These are phyloP conservation scores for Vitis hybrid DNA, from an alignment of 177 flowering plant species.

Conservation along the genomic window DNA sequence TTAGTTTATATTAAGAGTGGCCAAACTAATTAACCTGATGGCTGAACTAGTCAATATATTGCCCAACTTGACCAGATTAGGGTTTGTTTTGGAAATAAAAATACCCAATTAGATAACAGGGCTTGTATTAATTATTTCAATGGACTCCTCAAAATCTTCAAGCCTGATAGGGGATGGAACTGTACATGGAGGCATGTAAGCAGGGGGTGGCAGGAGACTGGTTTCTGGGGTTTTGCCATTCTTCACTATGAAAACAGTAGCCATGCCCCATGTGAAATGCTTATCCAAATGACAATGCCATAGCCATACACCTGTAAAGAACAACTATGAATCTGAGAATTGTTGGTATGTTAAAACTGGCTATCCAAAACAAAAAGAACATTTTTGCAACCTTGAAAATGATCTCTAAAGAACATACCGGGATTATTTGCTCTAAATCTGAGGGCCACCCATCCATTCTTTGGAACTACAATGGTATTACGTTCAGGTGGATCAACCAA, in stretches of 20 bases:
- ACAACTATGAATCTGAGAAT: background rate
- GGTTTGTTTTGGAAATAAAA: too few species aligned
- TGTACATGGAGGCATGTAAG: background rate
- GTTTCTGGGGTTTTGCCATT: background rate
- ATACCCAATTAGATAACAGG: too few species aligned
- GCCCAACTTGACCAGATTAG: too few species aligned
- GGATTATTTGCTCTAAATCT: constrained; percentile 1
- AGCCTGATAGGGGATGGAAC: too few species aligned
- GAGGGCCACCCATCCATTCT: constrained; percentile 2
- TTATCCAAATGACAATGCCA: constrained; percentile 2
- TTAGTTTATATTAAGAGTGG: too few species aligned
- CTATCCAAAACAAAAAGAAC: too few species aligned
- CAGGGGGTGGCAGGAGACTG: background rate
- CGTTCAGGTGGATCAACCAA: background rate
- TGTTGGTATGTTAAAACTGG: too few species aligned
- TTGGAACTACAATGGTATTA: background rate
- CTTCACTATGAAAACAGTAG: background rate
- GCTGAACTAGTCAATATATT: too few species aligned
- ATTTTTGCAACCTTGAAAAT: too few species aligned
- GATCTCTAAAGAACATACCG: background rate
- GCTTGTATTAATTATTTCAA: too few species aligned
- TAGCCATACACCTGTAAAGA: constrained; percentile 1
- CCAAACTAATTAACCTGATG: too few species aligned
- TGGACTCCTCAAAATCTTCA: too few species aligned
- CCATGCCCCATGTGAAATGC: constrained; percentile 1